These are phyloP conservation scores for Euphrasia confusa DNA, from an alignment of 257 asterid species.

Conservation along the genomic window DNA sequence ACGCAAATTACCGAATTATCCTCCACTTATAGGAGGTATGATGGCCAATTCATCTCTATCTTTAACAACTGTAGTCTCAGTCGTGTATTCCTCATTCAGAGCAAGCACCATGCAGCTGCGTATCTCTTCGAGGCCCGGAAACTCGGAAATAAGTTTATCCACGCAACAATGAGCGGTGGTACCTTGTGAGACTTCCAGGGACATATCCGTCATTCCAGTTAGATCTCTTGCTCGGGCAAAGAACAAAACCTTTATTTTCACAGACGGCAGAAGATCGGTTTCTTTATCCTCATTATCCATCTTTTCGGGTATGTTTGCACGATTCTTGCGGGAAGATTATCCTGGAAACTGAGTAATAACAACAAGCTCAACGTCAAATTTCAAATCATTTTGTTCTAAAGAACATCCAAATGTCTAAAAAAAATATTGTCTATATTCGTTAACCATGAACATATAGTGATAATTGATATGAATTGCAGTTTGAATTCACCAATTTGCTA, in stretches of 20 bases:
- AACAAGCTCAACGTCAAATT: not conserved
- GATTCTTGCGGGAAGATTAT: not conserved
- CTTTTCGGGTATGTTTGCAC: constrained; percentile 17
- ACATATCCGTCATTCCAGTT: constrained; percentile 59
- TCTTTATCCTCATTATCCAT: constrained; percentile 25
- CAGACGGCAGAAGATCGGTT: constrained; percentile 25
- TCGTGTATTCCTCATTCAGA: constrained; percentile 68
- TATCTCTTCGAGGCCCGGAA: constrained; percentile 76
- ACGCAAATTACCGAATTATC: constrained; percentile 30
- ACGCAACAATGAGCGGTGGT: constrained; percentile 69
- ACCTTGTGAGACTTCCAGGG: constrained; percentile 57
- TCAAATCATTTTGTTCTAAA: too few relatives aligned
- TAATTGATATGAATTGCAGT: too few relatives aligned
- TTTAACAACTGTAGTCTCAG: constrained; percentile 54
- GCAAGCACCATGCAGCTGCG: constrained; percentile 84
- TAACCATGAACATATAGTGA: too few relatives aligned
- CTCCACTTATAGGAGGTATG: constrained; percentile 96
- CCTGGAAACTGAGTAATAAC: constrained; percentile 23
- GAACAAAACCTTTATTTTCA: constrained; percentile 68
- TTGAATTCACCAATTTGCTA: too few relatives aligned
- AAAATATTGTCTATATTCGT: too few relatives aligned
- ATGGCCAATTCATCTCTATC: constrained; percentile 86
- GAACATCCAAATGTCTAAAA: too few relatives aligned
- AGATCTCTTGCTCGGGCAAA: constrained; percentile 86
- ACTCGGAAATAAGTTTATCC: constrained; percentile 49